Percentiles rank a stretch among this genome's conserved stretches.
phyloP scores from a whole-genome alignment of 352 stramenopile genomes.

The Salisapilia sapeloensis region DNA sequence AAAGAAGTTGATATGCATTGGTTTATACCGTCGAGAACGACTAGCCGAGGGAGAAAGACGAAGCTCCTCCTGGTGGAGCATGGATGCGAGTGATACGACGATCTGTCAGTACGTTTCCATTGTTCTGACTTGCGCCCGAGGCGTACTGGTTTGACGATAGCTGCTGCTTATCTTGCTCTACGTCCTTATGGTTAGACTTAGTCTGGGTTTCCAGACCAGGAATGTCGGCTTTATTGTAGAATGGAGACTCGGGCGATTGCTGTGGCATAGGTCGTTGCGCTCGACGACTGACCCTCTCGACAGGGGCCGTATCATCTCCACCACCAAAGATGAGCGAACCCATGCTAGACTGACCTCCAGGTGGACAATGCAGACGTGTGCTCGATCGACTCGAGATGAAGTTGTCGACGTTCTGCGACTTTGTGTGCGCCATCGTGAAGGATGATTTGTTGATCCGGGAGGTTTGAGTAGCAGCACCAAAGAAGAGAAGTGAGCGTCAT shows the following conservation, averaged over 20 bases:
- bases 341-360: slow-evolving; percentile 48
- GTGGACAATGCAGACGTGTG: slow-evolving; percentile 49
- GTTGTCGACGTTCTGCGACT: slow-evolving; percentile 69
- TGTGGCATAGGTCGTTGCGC: no score
- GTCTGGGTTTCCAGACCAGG: no score
- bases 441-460: no score
- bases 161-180: slow-evolving; percentile 10
- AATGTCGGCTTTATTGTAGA: no score
- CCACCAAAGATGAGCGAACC: slow-evolving; percentile 66
- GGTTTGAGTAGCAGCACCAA: no score
- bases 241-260: no score
- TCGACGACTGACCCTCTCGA: slow-evolving; percentile 5
- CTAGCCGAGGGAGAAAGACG: slow-evolving; percentile 63
- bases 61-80: slow-evolving; percentile 68
- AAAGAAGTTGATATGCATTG: no score
- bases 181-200: no score
- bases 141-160: slow-evolving; percentile 78
- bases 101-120: slow-evolving; percentile 81
- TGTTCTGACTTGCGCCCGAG: slow-evolving; percentile 71
- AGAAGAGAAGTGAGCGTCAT: no score
- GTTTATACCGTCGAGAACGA: slow-evolving; percentile 6
- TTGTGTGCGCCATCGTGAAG: no score
- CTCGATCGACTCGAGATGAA: slow-evolving; percentile 59
- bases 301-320: slow-evolving; percentile 14
- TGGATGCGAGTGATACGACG: slow-evolving; percentile 81